Base-by-base conservation (phyloP, 2,329 filamentous ascomycete genomes). In the Penicillium nordicum region DNA sequence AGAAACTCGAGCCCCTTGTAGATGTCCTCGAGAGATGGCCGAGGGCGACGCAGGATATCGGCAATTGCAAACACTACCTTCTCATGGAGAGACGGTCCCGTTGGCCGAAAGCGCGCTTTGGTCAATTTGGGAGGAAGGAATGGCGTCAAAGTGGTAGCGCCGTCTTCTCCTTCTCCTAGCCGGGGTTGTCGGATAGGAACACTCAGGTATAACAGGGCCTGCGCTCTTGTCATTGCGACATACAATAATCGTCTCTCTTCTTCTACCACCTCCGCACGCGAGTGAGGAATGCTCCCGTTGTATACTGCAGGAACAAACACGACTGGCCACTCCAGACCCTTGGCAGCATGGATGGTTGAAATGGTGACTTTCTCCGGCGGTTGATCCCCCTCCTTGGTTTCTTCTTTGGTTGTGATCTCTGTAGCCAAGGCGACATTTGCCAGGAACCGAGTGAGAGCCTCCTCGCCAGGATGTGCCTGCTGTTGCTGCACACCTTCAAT, bases 341-440 rank as follows among this genome's bases (percentile, higher is more conserved):
- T 99, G 3, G 93, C 91, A 0, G 92, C 92, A 70, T 99, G 93
- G 11, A 99, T 97, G 0, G 93, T 99, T 6, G 92, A 97, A 25
- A 99, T 90, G 0, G 92, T 97, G 21, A 97, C 84, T 64, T 89
- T 80, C 2, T 77, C 72, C 36, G 75, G 67, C 1, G 74, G 62
- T 37, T 83, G 79, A 29, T 80, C 82, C 29, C 79, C 79, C 25
- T 85, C 82, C 18, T 83, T 84, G 21, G 71, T 81, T 16, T 83
- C 84, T 36, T 72, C 67, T 36, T 69, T 60, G n/a, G 73, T 67
- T n/a, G 60, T 64, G 0, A 87, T 83, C 60, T 95, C 90, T 0
- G 90, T 88, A 3, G 90, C 89, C n/a, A 99, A 77, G 0, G 91
- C 86, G 11, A 97, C 87, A 65, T 96, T 97, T 11, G 91, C 87